A percentile compares a stretch with the other conserved stretches of the same genome.
These are phyloP conservation scores for Sporothrix variecibatus DNA, from an alignment of 2,329 filamentous ascomycete species.

Conservation along the genomic window DNA sequence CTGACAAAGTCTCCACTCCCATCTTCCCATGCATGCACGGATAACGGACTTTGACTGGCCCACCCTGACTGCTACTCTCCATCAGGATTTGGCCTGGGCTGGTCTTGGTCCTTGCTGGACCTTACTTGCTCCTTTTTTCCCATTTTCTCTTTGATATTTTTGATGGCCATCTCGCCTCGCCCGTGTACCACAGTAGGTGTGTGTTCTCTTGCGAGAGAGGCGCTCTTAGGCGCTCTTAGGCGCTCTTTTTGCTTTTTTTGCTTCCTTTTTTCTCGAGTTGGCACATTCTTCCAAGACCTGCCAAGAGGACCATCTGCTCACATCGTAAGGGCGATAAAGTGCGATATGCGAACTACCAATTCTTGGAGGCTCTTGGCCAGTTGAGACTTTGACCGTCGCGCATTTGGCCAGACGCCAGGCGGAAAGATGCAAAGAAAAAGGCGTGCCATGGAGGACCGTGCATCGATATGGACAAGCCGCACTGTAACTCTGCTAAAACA, in stretches of 20 bases:
- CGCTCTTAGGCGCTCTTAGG: too few relatives aligned
- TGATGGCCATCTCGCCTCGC: not conserved
- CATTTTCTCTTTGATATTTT: not conserved
- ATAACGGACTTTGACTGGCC: conserved; percentile 26
- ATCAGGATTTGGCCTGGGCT: conserved; percentile 18
- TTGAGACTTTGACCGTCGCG: not conserved
- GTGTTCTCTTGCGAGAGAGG: not conserved
- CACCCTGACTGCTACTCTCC: conserved; percentile 24
- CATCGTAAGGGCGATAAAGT: not conserved
- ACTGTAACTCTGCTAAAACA: not conserved
- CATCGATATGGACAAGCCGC: not conserved
- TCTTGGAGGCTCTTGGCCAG: conserved; percentile 15
- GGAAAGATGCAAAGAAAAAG: not conserved
- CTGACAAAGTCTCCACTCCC: not conserved
- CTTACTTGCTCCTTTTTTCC: not conserved
- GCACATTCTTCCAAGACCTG: conserved; percentile 15
- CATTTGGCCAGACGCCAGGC: not conserved
- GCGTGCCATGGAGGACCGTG: not conserved
- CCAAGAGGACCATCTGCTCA: not conserved
- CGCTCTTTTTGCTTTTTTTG: not conserved
- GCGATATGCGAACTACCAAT: not conserved
- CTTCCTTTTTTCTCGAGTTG: not conserved
- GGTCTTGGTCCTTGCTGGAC: conserved; percentile 2
- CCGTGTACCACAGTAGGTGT: not conserved
- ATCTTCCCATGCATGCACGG: conserved; percentile 26